phyloP scores from a whole-genome alignment of 306 rosid genomes.

The Abrus precatorius region DNA sequence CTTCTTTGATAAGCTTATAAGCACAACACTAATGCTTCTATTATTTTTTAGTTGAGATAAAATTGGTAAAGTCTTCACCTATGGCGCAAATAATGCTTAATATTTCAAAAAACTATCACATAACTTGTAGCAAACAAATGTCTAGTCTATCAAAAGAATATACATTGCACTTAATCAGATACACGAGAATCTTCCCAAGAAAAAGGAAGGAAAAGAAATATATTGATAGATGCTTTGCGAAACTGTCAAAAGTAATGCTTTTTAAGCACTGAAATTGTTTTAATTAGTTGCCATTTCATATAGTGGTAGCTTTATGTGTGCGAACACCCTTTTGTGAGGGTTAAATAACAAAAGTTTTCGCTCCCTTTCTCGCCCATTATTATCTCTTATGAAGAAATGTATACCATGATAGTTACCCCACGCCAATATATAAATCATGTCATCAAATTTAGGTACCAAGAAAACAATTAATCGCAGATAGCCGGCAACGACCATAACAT shows the following conservation, averaged over 20 bases:
- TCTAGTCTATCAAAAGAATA: constrained; percentile 36
- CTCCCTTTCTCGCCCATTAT: constrained; percentile 4
- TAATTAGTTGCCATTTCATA: constrained; percentile 38
- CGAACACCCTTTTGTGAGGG: not conserved
- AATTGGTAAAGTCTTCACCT: constrained; percentile 34
- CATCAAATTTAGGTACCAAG: not conserved
- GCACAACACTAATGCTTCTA: not conserved
- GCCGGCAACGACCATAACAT: constrained; percentile 16
- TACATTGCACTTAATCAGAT: constrained; percentile 26
- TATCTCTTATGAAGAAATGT: not conserved
- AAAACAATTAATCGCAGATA: not conserved
- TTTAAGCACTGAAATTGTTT: constrained; percentile 41
- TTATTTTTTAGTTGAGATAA: not conserved
- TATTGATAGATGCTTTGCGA: constrained; percentile 1
- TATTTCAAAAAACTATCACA: too few relatives aligned
- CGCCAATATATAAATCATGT: not conserved
- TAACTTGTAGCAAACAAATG: not conserved
- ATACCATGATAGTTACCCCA: not conserved
- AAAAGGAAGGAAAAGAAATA: not conserved
- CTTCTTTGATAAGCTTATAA: constrained; percentile 24
- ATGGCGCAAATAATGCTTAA: too few relatives aligned
- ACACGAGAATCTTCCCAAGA: constrained; percentile 23
- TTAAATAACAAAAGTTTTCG: constrained; percentile 6
- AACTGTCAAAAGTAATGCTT: constrained; percentile 35
- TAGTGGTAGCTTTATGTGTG: constrained; percentile 38